These are phyloP conservation scores for Carex cristatella DNA, from an alignment of 176 grass and related monocot genomes.

Conservation along the genomic window DNA sequence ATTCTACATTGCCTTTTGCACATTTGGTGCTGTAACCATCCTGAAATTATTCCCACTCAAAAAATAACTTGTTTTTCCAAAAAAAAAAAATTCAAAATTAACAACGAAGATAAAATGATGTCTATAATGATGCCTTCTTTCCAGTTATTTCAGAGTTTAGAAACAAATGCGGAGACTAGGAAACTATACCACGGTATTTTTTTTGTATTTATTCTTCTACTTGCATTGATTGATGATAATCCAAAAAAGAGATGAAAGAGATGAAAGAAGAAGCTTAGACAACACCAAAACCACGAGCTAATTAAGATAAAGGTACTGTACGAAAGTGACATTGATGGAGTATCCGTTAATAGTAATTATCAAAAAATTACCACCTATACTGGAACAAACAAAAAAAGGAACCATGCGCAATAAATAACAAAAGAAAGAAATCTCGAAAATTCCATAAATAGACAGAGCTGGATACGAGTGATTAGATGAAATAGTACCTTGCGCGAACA, in stretches of 20 bases:
- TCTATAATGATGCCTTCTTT: background rate
- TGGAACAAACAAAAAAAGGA: background rate
- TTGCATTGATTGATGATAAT: slow-evolving; percentile 1
- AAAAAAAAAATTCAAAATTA: background rate
- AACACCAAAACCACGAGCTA: background rate
- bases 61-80: background rate
- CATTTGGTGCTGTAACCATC: background rate
- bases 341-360: background rate
- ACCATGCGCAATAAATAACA: background rate
- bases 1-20: background rate
- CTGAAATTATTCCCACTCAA: background rate
- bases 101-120: background rate
- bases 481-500: slow-evolving; percentile 51
- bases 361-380: background rate
- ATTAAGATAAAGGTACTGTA: background rate
- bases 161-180: background rate
- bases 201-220: background rate
- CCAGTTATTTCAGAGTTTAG: background rate
- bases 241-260: slow-evolving; percentile 5
- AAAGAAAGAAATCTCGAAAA: background rate
- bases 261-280: background rate
- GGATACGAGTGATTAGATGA: background rate
- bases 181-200: background rate
- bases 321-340: slow-evolving; percentile 1
- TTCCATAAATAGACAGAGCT: background rate